phyloP scores from a whole-genome alignment of 225 moss, liverwort and hornwort species.

The Climacium dendroides region DNA sequence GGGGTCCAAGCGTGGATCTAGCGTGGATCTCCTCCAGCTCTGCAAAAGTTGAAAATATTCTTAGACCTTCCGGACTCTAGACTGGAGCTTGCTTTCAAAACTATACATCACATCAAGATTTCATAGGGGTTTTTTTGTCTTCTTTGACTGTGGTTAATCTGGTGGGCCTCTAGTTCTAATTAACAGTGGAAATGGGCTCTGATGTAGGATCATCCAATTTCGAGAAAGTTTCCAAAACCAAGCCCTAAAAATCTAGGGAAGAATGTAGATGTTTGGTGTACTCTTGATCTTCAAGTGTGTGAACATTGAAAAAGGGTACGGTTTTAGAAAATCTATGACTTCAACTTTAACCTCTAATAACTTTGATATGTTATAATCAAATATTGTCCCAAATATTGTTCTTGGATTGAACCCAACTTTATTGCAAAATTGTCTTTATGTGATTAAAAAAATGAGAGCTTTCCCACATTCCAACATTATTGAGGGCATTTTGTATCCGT shows the following conservation, averaged over 20 bases:
- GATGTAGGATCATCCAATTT: not conserved
- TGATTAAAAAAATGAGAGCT: not conserved
- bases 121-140: no score
- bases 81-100: no score
- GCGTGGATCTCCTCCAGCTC: no score
- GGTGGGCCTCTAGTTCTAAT: no score
- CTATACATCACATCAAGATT: no score
- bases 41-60: no score
- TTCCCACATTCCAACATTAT: no score
- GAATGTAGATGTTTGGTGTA: not conserved
- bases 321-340: not conserved
- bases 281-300: not conserved
- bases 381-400: not conserved
- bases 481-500: not conserved
- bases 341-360: not conserved
- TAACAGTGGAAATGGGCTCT: no score
- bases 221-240: fast-evolving
- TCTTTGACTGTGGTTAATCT: no score
- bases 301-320: fast-evolving
- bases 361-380: not conserved
- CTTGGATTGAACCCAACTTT: not conserved
- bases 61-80: no score
- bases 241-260: not conserved
- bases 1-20: no score
- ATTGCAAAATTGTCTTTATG: not conserved